A percentile compares a stretch with the other conserved stretches of the same genome.
Evolutionary conservation across 1,139 yeast genomes (phyloP).

Genomic region (Blastobotrys arbuscula): DNA sequence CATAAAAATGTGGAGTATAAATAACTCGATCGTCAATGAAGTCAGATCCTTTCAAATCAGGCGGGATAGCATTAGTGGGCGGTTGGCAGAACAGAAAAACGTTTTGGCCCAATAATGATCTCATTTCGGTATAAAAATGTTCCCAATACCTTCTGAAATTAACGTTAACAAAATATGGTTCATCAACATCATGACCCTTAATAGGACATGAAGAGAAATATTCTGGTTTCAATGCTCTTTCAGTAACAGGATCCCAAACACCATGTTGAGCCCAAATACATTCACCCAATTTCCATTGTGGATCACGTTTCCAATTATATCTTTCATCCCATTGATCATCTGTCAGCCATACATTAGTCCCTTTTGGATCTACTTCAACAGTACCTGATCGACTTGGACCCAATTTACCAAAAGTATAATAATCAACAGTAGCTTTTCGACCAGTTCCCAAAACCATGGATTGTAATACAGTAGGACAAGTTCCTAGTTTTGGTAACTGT

Average conservation of each 20-base stretch:
- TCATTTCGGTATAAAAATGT: constrained; percentile 44
- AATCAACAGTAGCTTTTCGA: constrained; percentile 55
- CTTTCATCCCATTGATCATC: constrained; percentile 44
- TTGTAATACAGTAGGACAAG: constrained; percentile 33
- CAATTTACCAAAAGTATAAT: constrained; percentile 57
- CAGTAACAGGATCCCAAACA: constrained; percentile 56
- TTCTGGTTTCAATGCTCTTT: constrained; percentile 38
- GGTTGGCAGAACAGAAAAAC: constrained; percentile 68
- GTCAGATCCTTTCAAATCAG: constrained; percentile 48
- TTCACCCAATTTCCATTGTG: constrained; percentile 59
- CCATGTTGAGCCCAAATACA: constrained; percentile 74
- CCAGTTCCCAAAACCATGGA: constrained; percentile 63
- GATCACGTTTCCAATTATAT: constrained; percentile 60
- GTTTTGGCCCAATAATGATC: constrained; percentile 42
- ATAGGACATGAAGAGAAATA: constrained; percentile 37
- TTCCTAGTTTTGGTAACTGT: constrained; percentile 32
- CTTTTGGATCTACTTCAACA: constrained; percentile 57
- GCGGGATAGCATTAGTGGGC: constrained; percentile 79
- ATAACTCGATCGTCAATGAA: constrained; percentile 60
- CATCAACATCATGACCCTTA: constrained; percentile 42
- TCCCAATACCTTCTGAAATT: constrained; percentile 57
- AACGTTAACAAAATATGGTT: constrained; percentile 55
- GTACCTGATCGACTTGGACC: constrained; percentile 68
- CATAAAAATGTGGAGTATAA: constrained; percentile 81
- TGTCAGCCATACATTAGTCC: constrained; percentile 60